Base-by-base conservation (phyloP, 345 rosid genomes). In the Melaleuca alternifolia region DNA sequence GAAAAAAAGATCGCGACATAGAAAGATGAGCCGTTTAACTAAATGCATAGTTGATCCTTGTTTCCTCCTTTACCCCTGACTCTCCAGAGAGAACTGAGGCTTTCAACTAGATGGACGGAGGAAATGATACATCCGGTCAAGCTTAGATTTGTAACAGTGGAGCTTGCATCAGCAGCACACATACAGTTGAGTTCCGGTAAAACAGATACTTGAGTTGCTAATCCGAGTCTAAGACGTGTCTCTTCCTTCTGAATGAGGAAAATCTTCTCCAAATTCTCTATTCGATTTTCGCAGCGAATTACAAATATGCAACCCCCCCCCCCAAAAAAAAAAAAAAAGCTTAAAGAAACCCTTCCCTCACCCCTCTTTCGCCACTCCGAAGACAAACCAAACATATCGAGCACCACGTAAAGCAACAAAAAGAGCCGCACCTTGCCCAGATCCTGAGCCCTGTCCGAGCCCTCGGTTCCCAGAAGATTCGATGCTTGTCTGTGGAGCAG, bases 401-500 rank as follows among this genome's bases (percentile, higher is more conserved):
- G 48, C 79, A 9, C 79, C 79, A 33, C 18, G 79, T 2, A 33
- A 65, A 7, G 12, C 24, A 65, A 65, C 79, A 2, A 65, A 5
- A 7, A 50, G 52, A 10, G 83, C 59, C 54, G 75, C 85, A 95
- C 99, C 91, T 94, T 88, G 87, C 85, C 90, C 62, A 94, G 92
- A 86, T 91, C 91, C 83, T 87, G 90, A 50, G 96, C 93, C 85
- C 90, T 87, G 75, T 88, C 92, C 56, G 92, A 89, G 82, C 83
- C 94, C 57, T 93, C 89, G 52, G 85, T 87, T 85, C 88, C 91
- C 89, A 95, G 88, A 83, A 86, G 86, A 18, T 51, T 54, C 12
- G 95, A 92, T 83, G 98, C 96, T 89, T 94, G 92, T 50, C 99
- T 97, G 92, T 85, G 87, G 48, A 51, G 23, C 75, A 41, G 7